Conservation (phyloP, 306 rosid species). For the Dicorynia guianensis region DNA sequence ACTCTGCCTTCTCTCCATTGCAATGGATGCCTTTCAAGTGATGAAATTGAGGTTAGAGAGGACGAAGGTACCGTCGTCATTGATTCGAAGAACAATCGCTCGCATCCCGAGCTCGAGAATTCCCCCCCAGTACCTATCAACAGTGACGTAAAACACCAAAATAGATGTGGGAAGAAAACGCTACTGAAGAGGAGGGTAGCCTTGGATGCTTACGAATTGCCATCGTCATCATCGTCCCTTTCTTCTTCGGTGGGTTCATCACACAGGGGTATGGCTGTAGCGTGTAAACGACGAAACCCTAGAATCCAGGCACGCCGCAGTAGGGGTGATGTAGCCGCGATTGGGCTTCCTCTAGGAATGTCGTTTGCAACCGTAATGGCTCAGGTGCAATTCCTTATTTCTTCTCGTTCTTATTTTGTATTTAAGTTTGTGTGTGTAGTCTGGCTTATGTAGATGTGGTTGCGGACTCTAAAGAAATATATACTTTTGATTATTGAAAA, state of each 20-base stretch:
- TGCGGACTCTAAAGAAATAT: neutral
- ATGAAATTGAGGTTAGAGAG: constrained; percentile 22
- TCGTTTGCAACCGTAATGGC: constrained; percentile 81
- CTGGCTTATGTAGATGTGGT: neutral
- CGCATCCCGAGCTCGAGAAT: constrained; percentile 36
- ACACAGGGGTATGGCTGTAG: constrained; percentile 41
- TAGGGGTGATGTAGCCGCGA: constrained; percentile 50
- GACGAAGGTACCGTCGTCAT: constrained; percentile 10
- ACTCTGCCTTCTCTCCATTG: constrained; percentile 19
- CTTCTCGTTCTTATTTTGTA: neutral
- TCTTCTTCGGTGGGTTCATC: constrained; percentile 37
- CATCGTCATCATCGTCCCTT: constrained; percentile 46
- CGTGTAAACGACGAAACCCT: constrained; percentile 66
- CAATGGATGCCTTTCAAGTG: constrained; percentile 14
- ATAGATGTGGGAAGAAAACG: constrained; percentile 18
- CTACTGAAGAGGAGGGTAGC: constrained; percentile 29
- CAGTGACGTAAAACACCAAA: constrained; percentile 18
- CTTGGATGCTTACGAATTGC: constrained; percentile 43
- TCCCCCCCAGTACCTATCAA: constrained; percentile 19
- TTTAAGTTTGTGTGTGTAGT: neutral
- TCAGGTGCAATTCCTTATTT: constrained; percentile 57
- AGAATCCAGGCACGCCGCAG: constrained; percentile 51
- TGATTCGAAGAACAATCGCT: neutral
- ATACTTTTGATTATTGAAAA: neutral
- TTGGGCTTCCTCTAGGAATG: constrained; percentile 86